Base-by-base conservation (phyloP, 805 yeast genomes). In the Schwanniomyces polymorphus region DNA sequence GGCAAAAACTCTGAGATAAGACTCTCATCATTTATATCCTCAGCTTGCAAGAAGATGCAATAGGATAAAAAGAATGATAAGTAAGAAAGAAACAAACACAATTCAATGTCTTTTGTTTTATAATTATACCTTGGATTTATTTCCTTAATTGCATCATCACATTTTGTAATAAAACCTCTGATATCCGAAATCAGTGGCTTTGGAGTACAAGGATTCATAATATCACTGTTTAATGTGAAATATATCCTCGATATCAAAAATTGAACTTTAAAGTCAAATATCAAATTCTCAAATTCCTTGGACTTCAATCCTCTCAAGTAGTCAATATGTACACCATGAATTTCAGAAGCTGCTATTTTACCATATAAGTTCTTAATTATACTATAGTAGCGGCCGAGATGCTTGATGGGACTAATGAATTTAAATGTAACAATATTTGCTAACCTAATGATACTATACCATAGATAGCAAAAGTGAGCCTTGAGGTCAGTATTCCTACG, bases 361-460 rank as follows among this genome's bases (percentile, higher is more conserved):
- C 46, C 38, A 42, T 58, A 53, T 9, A 66, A 18, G 18, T 46
- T 43, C 12, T 51, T 47, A 7, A 67, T 21, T 11, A 54, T 50
- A 27, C 28, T 46, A 41, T 61, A 63, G 27, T 63, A 37, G 2
- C 45, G 48, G 25, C 57, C 58, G 11, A 61, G 46, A 38, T 59
- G 57, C 9, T 55, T 57, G n/a, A 59, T 50, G 18, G 61, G 41
- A 5, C 69, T 61, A 1, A 59, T 54, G n/a, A 63, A 45, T 17
- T 58, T 53, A 46, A 68, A 59, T 0, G 59, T 44, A 6, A 58
- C 59, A 37, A 59, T 49, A 54, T 71, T 71, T 6, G 58, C 43
- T 14, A 68, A 42, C 14, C 76, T 45, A n/a, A 73, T 48, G n/a
- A 67, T 29, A 27, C 68, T 73, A 35, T 52, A 50, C 77, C 77